Evolutionary conservation across 768 basidiomycete genomes (phyloP), one percentile per base, ranked within the genome.

Genomic region (Crassisporium funariophilum): DNA sequence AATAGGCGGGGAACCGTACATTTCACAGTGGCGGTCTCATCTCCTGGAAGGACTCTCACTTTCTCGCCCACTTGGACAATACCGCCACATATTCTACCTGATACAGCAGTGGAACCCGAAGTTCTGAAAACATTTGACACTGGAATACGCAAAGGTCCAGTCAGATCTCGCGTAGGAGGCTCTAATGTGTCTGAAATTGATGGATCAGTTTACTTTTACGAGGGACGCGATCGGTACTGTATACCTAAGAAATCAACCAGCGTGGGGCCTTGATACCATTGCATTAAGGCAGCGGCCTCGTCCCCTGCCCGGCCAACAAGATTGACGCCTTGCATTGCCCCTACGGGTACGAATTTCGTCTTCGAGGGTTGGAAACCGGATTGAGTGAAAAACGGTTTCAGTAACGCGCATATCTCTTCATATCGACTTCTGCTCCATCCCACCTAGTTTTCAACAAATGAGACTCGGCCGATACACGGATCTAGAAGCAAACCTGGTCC

Each of bases 111-210:
- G 2, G 89, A 82, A 12, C 85, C 82, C 59, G 87, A 86, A 3
- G 90, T 88, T 65, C 86, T 95, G 76, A 95, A 98, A 3, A 98
- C 91, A 62, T 99, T 98, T 10, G 93, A 88, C 16, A 98, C 81
- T 0, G 97, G 97, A 35, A 98, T 75, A 27, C 97, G 82, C 17
- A 95, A 65, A 0, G 95, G 86, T 0, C 82, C 76, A 3, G 76
- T 73, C 37, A 95, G 83, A 42, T 93, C 86, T 36, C 95, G 77
- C 6, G 70, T 59, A 0, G 95, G 95, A 0, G 93, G 90, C 48
- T 90, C 88, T 33, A 97, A 67, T 48, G 77, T 69, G 68, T 97
- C 94, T 35, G 22, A 21, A 49, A 41, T 7, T 20, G 4, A 19
- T 38, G 41, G n/a, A 19, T 31, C 29, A 31, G n/a, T 31, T 31